These are phyloP conservation scores for Amanita rubescens DNA, from an alignment of 768 basidiomycete species.

Conservation along the genomic window DNA sequence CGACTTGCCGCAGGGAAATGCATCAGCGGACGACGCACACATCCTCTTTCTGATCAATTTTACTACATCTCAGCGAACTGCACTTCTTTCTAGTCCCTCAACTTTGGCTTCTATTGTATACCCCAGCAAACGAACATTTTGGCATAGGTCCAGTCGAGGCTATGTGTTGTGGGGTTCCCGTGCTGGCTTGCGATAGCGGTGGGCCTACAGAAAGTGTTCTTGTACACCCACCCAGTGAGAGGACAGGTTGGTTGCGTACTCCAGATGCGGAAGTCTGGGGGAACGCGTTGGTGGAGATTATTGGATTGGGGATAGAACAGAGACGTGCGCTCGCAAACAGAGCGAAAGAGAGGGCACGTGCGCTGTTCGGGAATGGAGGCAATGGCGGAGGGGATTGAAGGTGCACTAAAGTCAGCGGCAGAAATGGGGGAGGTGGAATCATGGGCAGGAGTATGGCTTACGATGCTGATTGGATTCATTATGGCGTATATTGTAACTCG, in stretches of 20 bases:
- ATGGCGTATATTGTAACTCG: background rate
- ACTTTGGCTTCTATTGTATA: slow-evolving; percentile 83
- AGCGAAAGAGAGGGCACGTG: slow-evolving; percentile 53
- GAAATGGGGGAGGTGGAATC: slow-evolving; percentile 39
- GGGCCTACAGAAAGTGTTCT: slow-evolving; percentile 87
- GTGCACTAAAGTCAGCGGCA: slow-evolving; percentile 45
- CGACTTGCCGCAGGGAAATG: slow-evolving; percentile 32
- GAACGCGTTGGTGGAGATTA: slow-evolving; percentile 53
- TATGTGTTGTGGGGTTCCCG: slow-evolving; percentile 87
- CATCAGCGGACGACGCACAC: slow-evolving; percentile 36
- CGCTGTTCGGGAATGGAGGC: slow-evolving; percentile 71
- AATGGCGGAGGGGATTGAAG: slow-evolving; percentile 58
- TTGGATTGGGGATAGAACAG: slow-evolving; percentile 33
- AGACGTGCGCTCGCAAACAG: slow-evolving; percentile 42
- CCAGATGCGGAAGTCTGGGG: slow-evolving; percentile 69
- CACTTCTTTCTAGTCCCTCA: slow-evolving; percentile 58
- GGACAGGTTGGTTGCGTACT: slow-evolving; percentile 73
- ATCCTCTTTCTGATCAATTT: slow-evolving; percentile 92
- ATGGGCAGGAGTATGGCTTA: slow-evolving; percentile 14
- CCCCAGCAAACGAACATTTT: slow-evolving; percentile 93
- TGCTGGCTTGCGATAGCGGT: slow-evolving; percentile 80
- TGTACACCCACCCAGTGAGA: slow-evolving; percentile 25
- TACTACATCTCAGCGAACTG: slow-evolving; percentile 74
- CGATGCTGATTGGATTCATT: slow-evolving; percentile 13
- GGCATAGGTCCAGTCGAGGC: slow-evolving; percentile 95